Evolutionary conservation across 2,329 filamentous ascomycete genomes (phyloP).

Genomic region (Phaeosphaeriaceae sp.): DNA sequence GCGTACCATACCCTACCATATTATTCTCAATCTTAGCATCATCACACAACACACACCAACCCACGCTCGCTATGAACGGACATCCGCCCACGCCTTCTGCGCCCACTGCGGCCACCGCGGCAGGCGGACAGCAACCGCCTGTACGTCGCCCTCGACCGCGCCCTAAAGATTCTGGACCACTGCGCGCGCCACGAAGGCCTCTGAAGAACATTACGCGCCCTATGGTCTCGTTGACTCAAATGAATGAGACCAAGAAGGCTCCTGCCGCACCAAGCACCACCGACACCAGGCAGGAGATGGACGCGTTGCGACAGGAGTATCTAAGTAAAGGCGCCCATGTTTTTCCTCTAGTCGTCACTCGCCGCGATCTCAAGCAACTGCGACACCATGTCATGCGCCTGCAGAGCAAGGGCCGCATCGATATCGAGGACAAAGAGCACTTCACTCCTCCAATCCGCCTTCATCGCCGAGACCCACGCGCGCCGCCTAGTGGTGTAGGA

Average conservation of each 20-base stretch:
- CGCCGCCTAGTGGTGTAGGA: conserved; percentile 61
- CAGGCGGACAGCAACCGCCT: conserved; percentile 43
- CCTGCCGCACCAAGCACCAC: conserved; percentile 11
- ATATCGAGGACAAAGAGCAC: conserved; percentile 76
- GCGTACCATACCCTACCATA: too few species aligned
- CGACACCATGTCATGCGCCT: conserved; percentile 90
- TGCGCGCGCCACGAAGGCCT: conserved; percentile 42
- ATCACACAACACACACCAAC: not conserved
- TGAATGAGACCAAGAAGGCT: conserved; percentile 34
- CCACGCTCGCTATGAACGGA: conserved; percentile 25
- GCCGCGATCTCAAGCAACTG: conserved; percentile 77
- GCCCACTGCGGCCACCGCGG: conserved; percentile 33
- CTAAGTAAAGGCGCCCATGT: conserved; percentile 32
- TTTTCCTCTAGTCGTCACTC: conserved; percentile 78
- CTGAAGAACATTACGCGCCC: conserved; percentile 43
- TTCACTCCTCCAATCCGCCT: conserved; percentile 89
- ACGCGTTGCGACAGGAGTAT: conserved; percentile 35
- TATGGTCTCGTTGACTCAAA: conserved; percentile 40
- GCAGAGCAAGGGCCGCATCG: conserved; percentile 64
- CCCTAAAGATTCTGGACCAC: conserved; percentile 41
- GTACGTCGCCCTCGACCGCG: conserved; percentile 41
- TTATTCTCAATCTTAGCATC: conserved; percentile 22
- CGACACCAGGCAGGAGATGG: conserved; percentile 22
- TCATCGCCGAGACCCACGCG: conserved; percentile 80
- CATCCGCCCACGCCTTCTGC: conserved; percentile 20